Base-by-base conservation (phyloP, 495 filamentous ascomycete genomes). In the Durotheca rogersii region DNA sequence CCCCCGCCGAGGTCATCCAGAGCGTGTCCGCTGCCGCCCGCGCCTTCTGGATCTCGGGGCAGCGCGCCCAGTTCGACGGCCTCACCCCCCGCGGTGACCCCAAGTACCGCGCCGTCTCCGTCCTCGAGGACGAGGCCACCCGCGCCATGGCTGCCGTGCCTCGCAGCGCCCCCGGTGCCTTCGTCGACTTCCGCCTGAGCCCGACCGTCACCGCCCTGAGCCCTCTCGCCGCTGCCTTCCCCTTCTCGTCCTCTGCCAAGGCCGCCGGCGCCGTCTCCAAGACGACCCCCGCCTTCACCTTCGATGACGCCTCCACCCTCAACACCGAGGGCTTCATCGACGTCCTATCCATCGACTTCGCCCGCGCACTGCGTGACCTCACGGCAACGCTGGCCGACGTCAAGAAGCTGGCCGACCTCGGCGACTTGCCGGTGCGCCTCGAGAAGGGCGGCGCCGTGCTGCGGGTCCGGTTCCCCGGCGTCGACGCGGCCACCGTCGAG, bases 21-120 rank as follows among this genome's bases (percentile, higher is more conserved):
- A 96, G 96, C 71, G 92, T 97, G 1, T 95, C 89, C 14, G 82
- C 86, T 48, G 93, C 90, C 0, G 83, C 96, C 41, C 84, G 93
- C 4, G 90, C 89, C 1, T 96, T 98, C 68, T 84, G 84, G 67
- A 70, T 95, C n/a, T 86, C 83, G 0, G 93, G 93, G 1, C 82
- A 91, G 50, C 92, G 90, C 61, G 85, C 84, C 9, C 83, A 87
- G 32, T 95, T 87, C 53, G 87, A 95, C 62, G 89, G 90, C 11
- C 64, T 84, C 21, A 78, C 81, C 34, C 72, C 81, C 7, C 64
- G 78, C 5, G 90, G 90, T 34, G 83, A 89, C 68, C 88, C 87
- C 75, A 80, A 81, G 18, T 96, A 85, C 72, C 83, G 85, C 49
- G 72, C 77, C 35, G 80, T 95, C 3, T 83, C 78, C 20, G 72